A percentile compares a stretch with the other conserved stretches of the same genome.
Conservation (phyloP, 805 yeast genomes). For the Candida tibetensis region DNA sequence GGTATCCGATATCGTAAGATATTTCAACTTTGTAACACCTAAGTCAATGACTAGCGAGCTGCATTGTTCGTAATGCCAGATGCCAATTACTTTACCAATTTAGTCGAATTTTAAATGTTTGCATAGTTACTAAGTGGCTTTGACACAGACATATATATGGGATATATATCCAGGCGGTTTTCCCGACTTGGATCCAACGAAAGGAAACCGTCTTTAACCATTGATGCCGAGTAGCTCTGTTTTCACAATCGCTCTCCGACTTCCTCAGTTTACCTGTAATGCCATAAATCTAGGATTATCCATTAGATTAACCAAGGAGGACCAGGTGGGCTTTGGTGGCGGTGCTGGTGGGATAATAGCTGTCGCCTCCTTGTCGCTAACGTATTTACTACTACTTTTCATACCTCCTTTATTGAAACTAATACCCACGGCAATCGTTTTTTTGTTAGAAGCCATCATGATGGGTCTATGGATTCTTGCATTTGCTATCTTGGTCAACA, state of each 20-base stretch:
- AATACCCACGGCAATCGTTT: conserved; percentile 5
- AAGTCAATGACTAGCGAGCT: too few species aligned
- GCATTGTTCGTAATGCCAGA: too few species aligned
- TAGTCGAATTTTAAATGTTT: too few species aligned
- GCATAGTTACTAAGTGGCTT: too few species aligned
- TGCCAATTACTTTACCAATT: too few species aligned
- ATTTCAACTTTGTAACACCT: too few species aligned
- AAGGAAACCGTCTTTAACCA: too few species aligned
- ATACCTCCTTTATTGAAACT: conserved; percentile 3
- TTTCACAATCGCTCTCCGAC: conserved; percentile 4
- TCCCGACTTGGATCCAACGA: too few species aligned
- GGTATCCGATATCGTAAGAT: too few species aligned
- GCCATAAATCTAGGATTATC: conserved; percentile 7
- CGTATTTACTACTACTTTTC: conserved; percentile 4
- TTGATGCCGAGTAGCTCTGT: not conserved
- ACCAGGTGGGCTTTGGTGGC: not conserved
- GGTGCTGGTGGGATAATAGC: conserved; percentile 6
- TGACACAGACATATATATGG: too few species aligned
- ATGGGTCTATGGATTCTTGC: conserved; percentile 9
- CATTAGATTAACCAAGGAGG: not conserved
- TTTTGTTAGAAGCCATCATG: conserved; percentile 5
- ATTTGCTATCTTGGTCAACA: conserved; percentile 4
- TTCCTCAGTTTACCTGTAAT: conserved; percentile 7
- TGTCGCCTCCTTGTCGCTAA: conserved; percentile 3
- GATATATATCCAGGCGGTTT: too few species aligned